Evolutionary conservation across 331 rosid species (phyloP), one percentile per base, ranked within the genome.

Genomic region (Cucumis variabilis): DNA sequence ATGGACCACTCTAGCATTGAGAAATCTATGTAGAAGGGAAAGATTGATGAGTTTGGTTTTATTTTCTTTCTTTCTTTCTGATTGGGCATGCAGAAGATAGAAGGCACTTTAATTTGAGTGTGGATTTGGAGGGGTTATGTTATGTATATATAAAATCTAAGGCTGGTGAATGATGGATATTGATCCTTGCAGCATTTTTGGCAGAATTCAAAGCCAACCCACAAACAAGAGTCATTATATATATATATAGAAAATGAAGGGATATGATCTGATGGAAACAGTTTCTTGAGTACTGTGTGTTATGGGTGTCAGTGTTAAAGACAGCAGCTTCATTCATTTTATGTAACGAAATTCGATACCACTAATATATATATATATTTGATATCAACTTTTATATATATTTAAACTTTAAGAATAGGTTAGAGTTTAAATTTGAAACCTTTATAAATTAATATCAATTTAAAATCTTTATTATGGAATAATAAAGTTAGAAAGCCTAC

Each of bases 211-310:
- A 16, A 75, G 17, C 60, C 82, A 75, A 75, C 82, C 53, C 82
- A 75, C 20, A 75, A 28, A 75, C 20, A 74, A 21, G 23, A 28
- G 0, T 28, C 11, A 11, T 14, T 44, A 44, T 44, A 41, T 41
- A 41, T 44, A 44, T 44, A 44, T 7, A n/a, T 24, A 71, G 77
- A 33, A 3, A 71, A 68, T 25, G 41, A 71, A 71, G 69, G 69
- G 24, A 58, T 58, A 58, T 58, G 78, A 78, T 51, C 51, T 78
- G 84, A 78, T 78, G 84, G 84, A 14, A 14, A 80, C 85, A 80
- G 85, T 55, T 55, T 80, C 69, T 80, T 80, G 69, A 55, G 50
- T 60, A 82, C 55, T 82, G 85, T 82, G 85, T 81, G 84, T 79
- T 55, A 53, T 79, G 67, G 48, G 48, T 55, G 84, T 79, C 84